Evolutionary conservation across 2,329 filamentous ascomycete species (phyloP).

Genomic region (Salinomyces thailandicus): DNA sequence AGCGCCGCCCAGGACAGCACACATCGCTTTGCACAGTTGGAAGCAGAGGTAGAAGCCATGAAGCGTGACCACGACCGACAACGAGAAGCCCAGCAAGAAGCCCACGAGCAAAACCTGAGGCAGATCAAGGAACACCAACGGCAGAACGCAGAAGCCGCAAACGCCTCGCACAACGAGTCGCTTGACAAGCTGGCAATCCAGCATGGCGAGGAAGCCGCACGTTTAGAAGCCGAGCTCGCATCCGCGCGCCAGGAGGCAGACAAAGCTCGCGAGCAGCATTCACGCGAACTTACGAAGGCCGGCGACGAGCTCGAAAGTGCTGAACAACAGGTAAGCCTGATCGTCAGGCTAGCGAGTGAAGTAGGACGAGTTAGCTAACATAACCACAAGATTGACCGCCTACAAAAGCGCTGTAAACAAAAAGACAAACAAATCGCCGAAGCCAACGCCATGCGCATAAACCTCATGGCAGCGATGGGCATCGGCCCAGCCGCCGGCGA

Average conservation of each 20-base stretch:
- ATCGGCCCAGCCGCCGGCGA: conserved; percentile 11
- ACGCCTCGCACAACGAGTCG: conserved; percentile 7
- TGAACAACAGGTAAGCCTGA: conserved; percentile 3
- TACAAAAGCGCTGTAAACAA: conserved; percentile 24
- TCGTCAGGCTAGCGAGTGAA: no score
- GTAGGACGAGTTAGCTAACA: conserved; percentile 2
- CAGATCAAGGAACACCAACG: conserved; percentile 1
- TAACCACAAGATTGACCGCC: conserved; percentile 17
- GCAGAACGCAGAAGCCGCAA: conserved; percentile 6
- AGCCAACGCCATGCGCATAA: conserved; percentile 28
- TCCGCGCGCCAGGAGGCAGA: background rate
- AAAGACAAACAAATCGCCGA: conserved; percentile 29
- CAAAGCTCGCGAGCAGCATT: conserved; percentile 1
- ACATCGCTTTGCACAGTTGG: background rate
- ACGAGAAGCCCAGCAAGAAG: background rate
- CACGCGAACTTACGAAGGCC: background rate
- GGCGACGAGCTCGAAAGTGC: conserved; percentile 1
- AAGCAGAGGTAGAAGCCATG: background rate
- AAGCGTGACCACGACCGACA: background rate
- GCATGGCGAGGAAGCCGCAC: conserved; percentile 7
- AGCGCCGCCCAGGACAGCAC: background rate
- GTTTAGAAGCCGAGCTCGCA: conserved; percentile 2
- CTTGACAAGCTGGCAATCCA: conserved; percentile 6
- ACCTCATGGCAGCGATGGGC: conserved; percentile 30
- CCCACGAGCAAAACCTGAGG: conserved; percentile 5